phyloP scores from a whole-genome alignment of 2,329 filamentous ascomycete species.

The Phialophora tarda region DNA sequence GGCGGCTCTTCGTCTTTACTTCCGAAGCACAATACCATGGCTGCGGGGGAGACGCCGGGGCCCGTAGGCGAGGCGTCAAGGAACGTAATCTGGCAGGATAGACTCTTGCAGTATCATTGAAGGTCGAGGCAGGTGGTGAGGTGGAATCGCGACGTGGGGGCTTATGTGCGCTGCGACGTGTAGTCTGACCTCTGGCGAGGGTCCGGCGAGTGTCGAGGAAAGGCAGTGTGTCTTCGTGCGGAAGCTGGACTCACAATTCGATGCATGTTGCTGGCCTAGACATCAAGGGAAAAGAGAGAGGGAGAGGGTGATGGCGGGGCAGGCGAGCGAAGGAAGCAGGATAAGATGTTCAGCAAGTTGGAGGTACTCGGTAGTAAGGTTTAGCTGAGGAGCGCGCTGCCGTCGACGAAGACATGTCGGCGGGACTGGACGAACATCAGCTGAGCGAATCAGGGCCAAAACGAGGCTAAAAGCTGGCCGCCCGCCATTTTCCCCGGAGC shows the following conservation, averaged over 20 bases:
- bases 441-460: conserved; percentile 14
- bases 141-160: neutral
- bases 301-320: conserved; percentile 3
- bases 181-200: conserved; percentile 29
- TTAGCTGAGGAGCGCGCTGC: neutral
- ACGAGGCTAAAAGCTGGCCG: conserved; percentile 9
- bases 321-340: neutral
- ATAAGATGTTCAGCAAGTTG: conserved; percentile 4
- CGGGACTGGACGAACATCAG: neutral
- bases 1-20: conserved; percentile 35
- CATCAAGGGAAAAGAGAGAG: conserved; percentile 25
- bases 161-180: conserved; percentile 9
- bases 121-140: conserved; percentile 1
- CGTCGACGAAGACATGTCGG: conserved; percentile 17
- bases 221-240: conserved; percentile 26
- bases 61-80: conserved; percentile 7
- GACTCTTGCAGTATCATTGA: conserved; percentile 22
- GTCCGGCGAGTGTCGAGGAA: conserved; percentile 26
- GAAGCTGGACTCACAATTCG: conserved; percentile 24
- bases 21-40: conserved; percentile 35
- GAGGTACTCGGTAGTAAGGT: conserved; percentile 1
- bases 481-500: neutral
- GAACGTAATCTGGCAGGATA: neutral
- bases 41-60: conserved; percentile 15
- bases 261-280: conserved; percentile 29